Evolutionary conservation across 208 protist genomes (phyloP).

Genomic region (Wallacemonas sp.): DNA sequence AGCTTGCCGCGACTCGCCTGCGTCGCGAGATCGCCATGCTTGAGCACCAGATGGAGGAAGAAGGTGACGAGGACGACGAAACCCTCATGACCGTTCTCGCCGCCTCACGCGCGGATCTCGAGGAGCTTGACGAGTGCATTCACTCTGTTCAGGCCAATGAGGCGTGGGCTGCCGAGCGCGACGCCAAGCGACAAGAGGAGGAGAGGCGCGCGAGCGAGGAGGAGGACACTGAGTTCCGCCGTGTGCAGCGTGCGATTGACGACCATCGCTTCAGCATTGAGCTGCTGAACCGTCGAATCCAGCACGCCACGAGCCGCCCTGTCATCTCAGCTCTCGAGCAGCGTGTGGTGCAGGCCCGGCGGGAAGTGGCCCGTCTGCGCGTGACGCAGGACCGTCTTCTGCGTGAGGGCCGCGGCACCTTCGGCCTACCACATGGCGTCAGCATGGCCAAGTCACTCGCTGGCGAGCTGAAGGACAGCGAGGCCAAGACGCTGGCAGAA

Average conservation of each 20-base stretch:
- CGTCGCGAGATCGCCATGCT: constrained; percentile 77
- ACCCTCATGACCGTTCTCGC: constrained; percentile 93
- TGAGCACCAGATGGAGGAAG: constrained; percentile 82
- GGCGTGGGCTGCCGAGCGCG: constrained; percentile 61
- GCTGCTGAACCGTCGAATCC: constrained; percentile 82
- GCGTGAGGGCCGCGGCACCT: constrained; percentile 48
- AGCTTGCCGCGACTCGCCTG: constrained; percentile 75
- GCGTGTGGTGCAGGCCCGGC: constrained; percentile 59
- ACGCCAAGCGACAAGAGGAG: constrained; percentile 39
- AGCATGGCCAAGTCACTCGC: constrained; percentile 81
- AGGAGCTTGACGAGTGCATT: constrained; percentile 89
- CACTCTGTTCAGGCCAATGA: constrained; percentile 63
- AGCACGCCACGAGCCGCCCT: constrained; percentile 59
- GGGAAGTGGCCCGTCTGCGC: constrained; percentile 75
- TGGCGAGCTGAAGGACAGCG: constrained; percentile 41
- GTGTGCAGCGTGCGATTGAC: constrained; percentile 64
- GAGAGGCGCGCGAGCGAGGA: constrained; percentile 17
- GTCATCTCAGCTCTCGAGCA: constrained; percentile 81
- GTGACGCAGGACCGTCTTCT: constrained; percentile 86
- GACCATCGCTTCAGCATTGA: constrained; percentile 73
- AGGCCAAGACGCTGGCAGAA: constrained; percentile 11
- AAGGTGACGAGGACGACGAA: constrained; percentile 86
- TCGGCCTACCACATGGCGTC: constrained; percentile 62
- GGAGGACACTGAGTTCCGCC: constrained; percentile 21
- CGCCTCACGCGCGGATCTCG: constrained; percentile 75